phyloP scores from a whole-genome alignment of 257 asterid species.

The Solanum sitiens region DNA sequence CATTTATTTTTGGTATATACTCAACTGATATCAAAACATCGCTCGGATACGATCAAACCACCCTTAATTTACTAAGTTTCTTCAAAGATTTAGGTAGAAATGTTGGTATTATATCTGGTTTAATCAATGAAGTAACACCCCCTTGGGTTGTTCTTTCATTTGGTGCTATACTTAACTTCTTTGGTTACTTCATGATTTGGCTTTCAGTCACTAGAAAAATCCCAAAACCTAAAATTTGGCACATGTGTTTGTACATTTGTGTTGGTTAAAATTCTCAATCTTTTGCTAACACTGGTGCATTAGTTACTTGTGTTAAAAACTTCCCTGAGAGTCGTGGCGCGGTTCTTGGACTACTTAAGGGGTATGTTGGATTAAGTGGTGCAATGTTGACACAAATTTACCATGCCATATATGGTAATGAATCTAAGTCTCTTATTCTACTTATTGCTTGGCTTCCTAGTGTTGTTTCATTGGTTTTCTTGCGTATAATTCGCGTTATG shows the following conservation, averaged over 20 bases:
- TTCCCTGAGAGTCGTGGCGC: slow-evolving; percentile 36
- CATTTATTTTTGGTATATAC: neutral
- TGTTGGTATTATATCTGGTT: neutral
- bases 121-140: neutral
- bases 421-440: slow-evolving; percentile 22
- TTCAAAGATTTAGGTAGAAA: neutral
- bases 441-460: slow-evolving; percentile 59
- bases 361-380: slow-evolving; percentile 47
- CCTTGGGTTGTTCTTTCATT: neutral
- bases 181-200: slow-evolving; percentile 1
- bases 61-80: neutral
- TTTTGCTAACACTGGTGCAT: neutral
- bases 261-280: slow-evolving; percentile 2
- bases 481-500: slow-evolving; percentile 34
- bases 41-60: neutral
- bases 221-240: neutral
- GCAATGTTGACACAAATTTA: slow-evolving; percentile 44
- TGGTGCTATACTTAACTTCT: neutral
- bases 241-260: neutral
- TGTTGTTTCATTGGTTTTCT: slow-evolving; percentile 31
- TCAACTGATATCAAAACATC: neutral
- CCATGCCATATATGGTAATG: slow-evolving; percentile 25
- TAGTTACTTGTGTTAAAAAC: neutral
- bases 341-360: slow-evolving; percentile 41
- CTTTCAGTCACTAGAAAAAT: neutral